Percentiles rank a stretch among this genome's conserved stretches.
These are phyloP conservation scores for Phytophthora pistaciae DNA, from an alignment of 352 stramenopile species.

Conservation along the genomic window DNA sequence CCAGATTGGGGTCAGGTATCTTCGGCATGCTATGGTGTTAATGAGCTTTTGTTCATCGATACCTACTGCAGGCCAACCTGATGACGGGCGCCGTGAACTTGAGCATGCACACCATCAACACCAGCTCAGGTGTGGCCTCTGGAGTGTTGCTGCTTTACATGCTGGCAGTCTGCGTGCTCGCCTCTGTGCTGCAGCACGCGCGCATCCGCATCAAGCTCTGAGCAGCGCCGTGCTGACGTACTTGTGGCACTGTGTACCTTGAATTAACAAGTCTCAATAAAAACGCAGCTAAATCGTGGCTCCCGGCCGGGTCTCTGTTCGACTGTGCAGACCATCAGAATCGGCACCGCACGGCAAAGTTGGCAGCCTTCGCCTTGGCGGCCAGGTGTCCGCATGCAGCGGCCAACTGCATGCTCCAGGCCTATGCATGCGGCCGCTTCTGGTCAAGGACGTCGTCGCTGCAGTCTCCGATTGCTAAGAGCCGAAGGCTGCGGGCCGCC, in stretches of 20 bases:
- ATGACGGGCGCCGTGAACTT: conserved; percentile 82
- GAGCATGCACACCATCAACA: conserved; percentile 85
- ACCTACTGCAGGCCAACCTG: conserved; percentile 69
- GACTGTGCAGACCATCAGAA: conserved; percentile 25
- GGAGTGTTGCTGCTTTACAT: conserved; percentile 74
- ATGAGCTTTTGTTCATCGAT: neutral
- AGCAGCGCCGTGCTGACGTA: conserved; percentile 17
- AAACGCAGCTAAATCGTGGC: conserved; percentile 11
- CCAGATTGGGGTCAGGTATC: neutral
- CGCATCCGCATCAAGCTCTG: conserved; percentile 82
- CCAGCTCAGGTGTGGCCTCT: conserved; percentile 41
- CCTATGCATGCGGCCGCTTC: neutral
- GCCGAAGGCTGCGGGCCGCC: neutral
- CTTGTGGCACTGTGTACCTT: neutral
- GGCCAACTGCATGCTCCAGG: neutral
- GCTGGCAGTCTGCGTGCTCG: conserved; percentile 61
- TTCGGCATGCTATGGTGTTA: neutral
- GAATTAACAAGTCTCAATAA: conserved; percentile 35
- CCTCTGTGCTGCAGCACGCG: conserved; percentile 58
- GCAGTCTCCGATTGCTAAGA: conserved; percentile 21
- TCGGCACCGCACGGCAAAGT: conserved; percentile 14
- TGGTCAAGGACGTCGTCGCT: conserved; percentile 1
- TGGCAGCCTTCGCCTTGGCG: neutral
- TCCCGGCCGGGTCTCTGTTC: conserved; percentile 18
- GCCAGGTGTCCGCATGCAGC: neutral